Conservation (phyloP, 805 yeast genomes). For the Myxozyma nipponensis region DNA sequence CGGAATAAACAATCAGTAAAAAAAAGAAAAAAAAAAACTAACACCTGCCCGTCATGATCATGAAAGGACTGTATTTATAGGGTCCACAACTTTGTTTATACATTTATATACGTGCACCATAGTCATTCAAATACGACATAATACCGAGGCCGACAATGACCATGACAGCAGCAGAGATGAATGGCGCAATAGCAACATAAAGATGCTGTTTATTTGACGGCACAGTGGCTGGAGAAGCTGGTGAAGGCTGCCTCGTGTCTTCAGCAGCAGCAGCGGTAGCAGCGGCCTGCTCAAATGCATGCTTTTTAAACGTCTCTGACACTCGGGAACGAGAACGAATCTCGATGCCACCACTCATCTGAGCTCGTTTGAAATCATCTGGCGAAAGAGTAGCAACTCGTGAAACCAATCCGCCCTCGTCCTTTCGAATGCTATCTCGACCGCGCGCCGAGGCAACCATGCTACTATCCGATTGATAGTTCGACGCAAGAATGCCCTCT, state of each 20-base stretch:
- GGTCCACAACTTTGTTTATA: neutral
- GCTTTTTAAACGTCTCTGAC: neutral
- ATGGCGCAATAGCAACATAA: slow-evolving; percentile 5
- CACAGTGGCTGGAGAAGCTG: neutral
- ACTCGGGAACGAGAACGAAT: neutral
- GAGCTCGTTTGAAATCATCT: slow-evolving; percentile 11
- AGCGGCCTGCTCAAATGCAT: neutral
- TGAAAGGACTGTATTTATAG: neutral
- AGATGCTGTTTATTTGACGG: neutral
- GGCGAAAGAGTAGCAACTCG: slow-evolving; percentile 13
- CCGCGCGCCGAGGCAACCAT: neutral
- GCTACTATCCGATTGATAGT: neutral
- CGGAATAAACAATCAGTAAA: neutral
- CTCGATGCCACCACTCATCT: neutral
- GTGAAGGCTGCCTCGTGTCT: neutral
- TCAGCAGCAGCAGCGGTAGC: no score
- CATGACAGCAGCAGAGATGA: slow-evolving; percentile 21
- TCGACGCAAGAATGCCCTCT: neutral
- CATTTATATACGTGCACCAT: neutral
- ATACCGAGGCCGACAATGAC: slow-evolving; percentile 23
- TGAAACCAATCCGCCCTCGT: neutral
- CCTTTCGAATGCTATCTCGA: neutral
- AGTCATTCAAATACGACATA: slow-evolving; percentile 17
- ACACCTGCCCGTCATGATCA: no score
- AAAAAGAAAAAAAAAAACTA: neutral